Percentiles rank a stretch among this genome's conserved stretches.
phyloP scores from a whole-genome alignment of 805 yeast species.

The Saccharomycopsis selenospora region DNA sequence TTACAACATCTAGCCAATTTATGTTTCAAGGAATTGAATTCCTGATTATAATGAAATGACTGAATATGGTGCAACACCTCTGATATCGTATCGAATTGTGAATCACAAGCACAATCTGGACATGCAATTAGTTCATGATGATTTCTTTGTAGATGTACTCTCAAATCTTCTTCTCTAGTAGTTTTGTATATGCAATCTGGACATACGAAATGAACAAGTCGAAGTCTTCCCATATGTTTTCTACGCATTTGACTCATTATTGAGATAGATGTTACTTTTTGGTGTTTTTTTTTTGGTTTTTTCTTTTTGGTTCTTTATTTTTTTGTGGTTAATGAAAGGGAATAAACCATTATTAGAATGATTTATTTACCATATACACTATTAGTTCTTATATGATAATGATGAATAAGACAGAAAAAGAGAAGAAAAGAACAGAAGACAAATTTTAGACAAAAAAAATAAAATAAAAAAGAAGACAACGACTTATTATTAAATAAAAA shows the following conservation, averaged over 20 bases:
- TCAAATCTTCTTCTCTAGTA: conserved; percentile 8
- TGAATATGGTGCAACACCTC: conserved; percentile 9
- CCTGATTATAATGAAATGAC: conserved; percentile 1
- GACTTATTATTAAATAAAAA: too few relatives aligned
- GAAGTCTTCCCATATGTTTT: conserved; percentile 16
- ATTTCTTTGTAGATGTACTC: conserved; percentile 9
- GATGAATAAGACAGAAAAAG: too few relatives aligned
- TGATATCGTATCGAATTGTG: conserved; percentile 6
- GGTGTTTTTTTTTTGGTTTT: too few relatives aligned
- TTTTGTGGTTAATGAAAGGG: too few relatives aligned
- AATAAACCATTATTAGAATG: too few relatives aligned
- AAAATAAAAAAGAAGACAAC: too few relatives aligned
- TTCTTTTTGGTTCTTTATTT: too few relatives aligned
- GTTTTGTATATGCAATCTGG: conserved; percentile 17
- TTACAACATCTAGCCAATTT: conserved; percentile 5
- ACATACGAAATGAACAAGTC: conserved; percentile 15
- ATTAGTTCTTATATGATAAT: too few relatives aligned
- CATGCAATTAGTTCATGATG: conserved; percentile 15
- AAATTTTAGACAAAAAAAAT: too few relatives aligned
- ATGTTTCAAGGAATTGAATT: neutral
- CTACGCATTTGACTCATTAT: conserved; percentile 14
- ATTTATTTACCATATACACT: too few relatives aligned
- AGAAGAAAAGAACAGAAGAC: too few relatives aligned
- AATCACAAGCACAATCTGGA: conserved; percentile 8
- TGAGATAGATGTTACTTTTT: too few relatives aligned